Evolutionary conservation across 2,329 filamentous ascomycete species (phyloP), one percentile per base, ranked within the genome.

Genomic region (Talaromyces rugulosus): DNA sequence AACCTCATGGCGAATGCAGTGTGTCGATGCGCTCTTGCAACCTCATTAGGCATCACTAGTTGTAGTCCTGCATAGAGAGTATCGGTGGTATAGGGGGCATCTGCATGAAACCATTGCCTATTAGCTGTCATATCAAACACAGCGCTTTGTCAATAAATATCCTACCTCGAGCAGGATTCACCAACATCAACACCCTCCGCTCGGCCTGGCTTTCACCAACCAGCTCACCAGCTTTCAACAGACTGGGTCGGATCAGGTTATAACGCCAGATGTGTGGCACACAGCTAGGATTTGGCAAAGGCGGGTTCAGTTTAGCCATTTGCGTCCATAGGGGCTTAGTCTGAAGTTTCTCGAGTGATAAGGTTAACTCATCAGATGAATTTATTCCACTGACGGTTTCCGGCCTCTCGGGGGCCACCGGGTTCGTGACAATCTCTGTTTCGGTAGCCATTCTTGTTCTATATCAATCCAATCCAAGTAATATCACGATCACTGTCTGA

Each of bases 221-320:
- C 6, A 78, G 68, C 6, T 75, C 67, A 4, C 75, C 76, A 0
- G 76, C 74, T 30, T 69, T 66, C 5, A 77, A 66, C 9, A 78
- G 69, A 40, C 70, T 72, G 1, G 75, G 74, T 12, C 70, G 67
- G 16, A 78, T 70, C 33, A 70, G 62, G 12, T 72, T 67, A 62
- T 78, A 78, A n/a, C 71, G 69, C 75, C 70, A 75, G 23, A 75
- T 60, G 63, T 72, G 62, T 58, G 82, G 78, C 12, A 75, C 66
- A 1, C 73, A 69, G 4, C 68, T 74, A 2, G 81, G 82, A 42
- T 80, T 80, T 1, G 82, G 82, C 0, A 70, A 69, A 1, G 80
- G 77, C 4, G 81, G 80, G 14, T 82, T 82, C 65, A 83, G 75
- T 30, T 67, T 68, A 36, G 69, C 71, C 80, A 84, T 83, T 52